These are phyloP conservation scores for Mortierella alpina DNA, from an alignment of 192 early-diverging fungal species.

Conservation along the genomic window DNA sequence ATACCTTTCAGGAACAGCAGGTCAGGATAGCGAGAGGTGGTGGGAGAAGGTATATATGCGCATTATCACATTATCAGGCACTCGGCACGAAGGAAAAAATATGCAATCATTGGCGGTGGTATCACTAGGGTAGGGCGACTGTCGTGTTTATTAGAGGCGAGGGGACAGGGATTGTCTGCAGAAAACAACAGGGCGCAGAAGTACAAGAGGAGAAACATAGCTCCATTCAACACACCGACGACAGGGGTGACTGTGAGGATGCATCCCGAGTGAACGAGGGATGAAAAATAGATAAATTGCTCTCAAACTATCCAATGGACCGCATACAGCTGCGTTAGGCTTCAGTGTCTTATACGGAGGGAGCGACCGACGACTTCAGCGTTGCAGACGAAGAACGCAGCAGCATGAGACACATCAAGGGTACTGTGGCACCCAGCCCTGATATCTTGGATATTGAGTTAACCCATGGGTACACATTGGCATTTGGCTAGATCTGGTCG, in stretches of 20 bases:
- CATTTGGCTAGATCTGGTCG: constrained; percentile 19
- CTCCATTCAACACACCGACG: neutral
- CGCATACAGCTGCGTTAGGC: neutral
- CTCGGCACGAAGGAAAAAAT: neutral
- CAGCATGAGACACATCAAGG: too few relatives aligned
- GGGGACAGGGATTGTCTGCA: too few relatives aligned
- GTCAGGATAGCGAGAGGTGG: too few relatives aligned
- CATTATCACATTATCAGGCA: too few relatives aligned
- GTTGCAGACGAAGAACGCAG: too few relatives aligned
- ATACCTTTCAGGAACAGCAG: too few relatives aligned
- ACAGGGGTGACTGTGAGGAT: neutral
- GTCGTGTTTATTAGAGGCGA: too few relatives aligned
- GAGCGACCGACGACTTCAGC: too few relatives aligned
- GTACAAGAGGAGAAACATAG: too few relatives aligned
- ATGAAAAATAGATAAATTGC: constrained; percentile 35
- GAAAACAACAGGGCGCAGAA: too few relatives aligned
- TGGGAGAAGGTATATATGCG: too few relatives aligned
- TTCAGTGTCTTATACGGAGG: too few relatives aligned
- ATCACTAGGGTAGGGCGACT: neutral
- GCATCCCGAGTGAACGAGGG: neutral
- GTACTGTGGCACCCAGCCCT: neutral
- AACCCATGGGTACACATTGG: neutral
- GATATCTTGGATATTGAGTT: neutral
- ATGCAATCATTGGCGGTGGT: neutral
- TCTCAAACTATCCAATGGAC: constrained; percentile 9